Percentiles rank a stretch among this genome's conserved stretches.
These are phyloP conservation scores for Lactifluus rugatus DNA, from an alignment of 768 basidiomycete genomes.

Conservation along the genomic window DNA sequence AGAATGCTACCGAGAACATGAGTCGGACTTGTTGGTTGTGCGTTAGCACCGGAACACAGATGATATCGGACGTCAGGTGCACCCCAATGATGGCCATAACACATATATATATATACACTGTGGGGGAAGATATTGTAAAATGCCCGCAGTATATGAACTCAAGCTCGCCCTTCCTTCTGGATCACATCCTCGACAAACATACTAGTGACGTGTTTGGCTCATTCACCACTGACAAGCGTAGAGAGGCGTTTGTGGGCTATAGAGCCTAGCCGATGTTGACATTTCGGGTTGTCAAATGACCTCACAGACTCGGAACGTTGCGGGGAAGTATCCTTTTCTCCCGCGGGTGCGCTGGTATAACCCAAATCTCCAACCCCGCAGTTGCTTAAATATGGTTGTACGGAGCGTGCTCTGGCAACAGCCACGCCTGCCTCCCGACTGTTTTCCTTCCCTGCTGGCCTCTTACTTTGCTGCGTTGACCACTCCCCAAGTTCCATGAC, in stretches of 20 bases:
- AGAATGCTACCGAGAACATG: too few relatives aligned
- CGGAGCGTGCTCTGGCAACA: neutral
- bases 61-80: neutral
- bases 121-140: too few relatives aligned
- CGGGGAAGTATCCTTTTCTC: neutral
- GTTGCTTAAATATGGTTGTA: neutral
- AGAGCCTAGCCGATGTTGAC: neutral
- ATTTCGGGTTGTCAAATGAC: neutral
- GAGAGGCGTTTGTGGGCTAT: neutral
- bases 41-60: neutral
- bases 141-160: neutral
- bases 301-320: neutral
- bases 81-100: neutral
- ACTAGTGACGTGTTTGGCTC: neutral
- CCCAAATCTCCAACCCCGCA: neutral
- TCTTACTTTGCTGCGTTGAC: neutral
- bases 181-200: neutral
- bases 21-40: neutral
- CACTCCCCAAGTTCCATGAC: neutral
- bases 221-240: neutral
- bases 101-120: too few relatives aligned
- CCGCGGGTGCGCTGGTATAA: neutral
- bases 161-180: neutral
- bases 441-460: too few relatives aligned
- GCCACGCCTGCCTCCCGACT: neutral